Evolutionary conservation across 306 rosid genomes (phyloP), one percentile per base, ranked within the genome.

Genomic region (Cicer pinnatifidum): DNA sequence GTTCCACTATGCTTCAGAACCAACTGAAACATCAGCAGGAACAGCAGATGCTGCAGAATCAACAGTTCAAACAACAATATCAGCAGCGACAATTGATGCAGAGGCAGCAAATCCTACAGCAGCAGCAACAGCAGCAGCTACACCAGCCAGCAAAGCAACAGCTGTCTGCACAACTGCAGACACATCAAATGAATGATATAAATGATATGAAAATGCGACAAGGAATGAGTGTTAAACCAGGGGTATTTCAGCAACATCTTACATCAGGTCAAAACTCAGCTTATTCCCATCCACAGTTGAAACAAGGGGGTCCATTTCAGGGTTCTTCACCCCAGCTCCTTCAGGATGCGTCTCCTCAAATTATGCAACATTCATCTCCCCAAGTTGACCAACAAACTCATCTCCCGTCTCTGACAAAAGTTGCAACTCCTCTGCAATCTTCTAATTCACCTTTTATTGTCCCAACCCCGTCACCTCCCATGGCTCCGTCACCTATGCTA

Each of bases 331-430:
- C 89, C 63, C 97, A 88, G 71, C 85, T 85, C 64, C 86, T 88
- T 80, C 98, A 89, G 83, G 81, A 92, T 63, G 75, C 85, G n/a
- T 91, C 98, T 68, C 96, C 98, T 75, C 99, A 94, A 81, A 78
- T 89, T 81, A 52, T 81, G 1, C 99, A 94, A 60, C 91, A 88
- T 78, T 91, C 97, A 64, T 91, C 99, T 84, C 95, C 97, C 41
- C 96, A 88, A 77, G 87, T 94, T 69, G 98, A 91, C 75, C 98
- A 89, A 70, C 97, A 85, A 81, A 82, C 76, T 82, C 54, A 87
- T 74, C 80, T 85, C 53, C 44, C 83, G 13, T 76, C 94, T 75
- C 77, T 83, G 61, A 46, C 91, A 11, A 91, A 88, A 87, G 77
- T 76, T 73, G 87, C 88, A 65, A 93, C 98, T 15, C 96, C 97